A percentile compares a stretch with the other conserved stretches of the same genome.
phyloP scores from a whole-genome alignment of 129 eudicot species.

The Dittrichia graveolens region DNA sequence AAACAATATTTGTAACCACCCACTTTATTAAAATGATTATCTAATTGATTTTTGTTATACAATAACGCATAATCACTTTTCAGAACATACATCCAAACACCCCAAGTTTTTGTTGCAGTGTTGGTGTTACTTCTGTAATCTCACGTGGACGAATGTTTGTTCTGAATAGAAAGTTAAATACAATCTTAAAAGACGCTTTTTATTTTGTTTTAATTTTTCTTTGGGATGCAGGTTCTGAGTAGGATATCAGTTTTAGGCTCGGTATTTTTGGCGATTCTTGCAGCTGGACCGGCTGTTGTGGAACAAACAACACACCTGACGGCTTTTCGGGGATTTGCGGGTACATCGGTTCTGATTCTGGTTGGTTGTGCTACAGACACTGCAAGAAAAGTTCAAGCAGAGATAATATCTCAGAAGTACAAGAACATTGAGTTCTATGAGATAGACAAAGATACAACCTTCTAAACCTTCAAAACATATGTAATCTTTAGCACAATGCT shows the following conservation, averaged over 20 bases:
- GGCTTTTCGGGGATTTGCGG: constrained; percentile 95
- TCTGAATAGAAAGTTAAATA: background rate
- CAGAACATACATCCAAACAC: too few relatives aligned
- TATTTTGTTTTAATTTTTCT: constrained; percentile 8
- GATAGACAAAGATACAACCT: constrained; percentile 52
- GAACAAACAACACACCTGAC: constrained; percentile 94
- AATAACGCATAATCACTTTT: too few relatives aligned
- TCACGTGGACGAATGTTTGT: background rate
- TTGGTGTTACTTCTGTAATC: too few relatives aligned
- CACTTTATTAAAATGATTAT: too few relatives aligned
- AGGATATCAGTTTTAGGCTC: constrained; percentile 98
- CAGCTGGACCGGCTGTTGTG: constrained; percentile 94
- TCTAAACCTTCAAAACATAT: constrained; percentile 17
- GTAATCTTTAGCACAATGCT: background rate
- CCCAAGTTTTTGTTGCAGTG: too few relatives aligned
- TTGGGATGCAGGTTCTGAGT: constrained; percentile 68
- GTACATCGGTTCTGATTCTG: constrained; percentile 94
- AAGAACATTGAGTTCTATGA: constrained; percentile 94
- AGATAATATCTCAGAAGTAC: constrained; percentile 93
- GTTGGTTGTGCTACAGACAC: constrained; percentile 99
- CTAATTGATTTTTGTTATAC: too few relatives aligned
- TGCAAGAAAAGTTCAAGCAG: constrained; percentile 96
- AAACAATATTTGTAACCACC: too few relatives aligned
- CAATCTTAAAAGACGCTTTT: background rate
- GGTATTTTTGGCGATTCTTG: constrained; percentile 91